phyloP scores from a whole-genome alignment of 208 protist species.

The Strigomonas culicis region DNA sequence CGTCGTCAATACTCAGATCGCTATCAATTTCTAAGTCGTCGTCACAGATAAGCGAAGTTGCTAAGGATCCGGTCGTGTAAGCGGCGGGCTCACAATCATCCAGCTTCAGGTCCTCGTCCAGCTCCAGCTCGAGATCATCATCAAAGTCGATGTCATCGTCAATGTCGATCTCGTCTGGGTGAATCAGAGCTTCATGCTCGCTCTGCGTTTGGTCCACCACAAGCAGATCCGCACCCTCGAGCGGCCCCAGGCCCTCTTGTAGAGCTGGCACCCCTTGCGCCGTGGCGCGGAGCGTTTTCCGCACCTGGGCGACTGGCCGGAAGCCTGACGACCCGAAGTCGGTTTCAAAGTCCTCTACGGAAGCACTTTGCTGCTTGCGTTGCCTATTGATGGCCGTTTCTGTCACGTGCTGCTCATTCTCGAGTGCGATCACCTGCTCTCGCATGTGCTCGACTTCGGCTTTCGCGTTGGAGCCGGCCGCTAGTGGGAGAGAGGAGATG shows the following conservation, averaged over 20 bases:
- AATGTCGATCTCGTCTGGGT: slow-evolving; percentile 20
- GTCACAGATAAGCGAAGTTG: background rate
- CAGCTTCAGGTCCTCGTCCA: slow-evolving; percentile 12
- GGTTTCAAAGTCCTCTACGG: slow-evolving; percentile 11
- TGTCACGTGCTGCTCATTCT: slow-evolving; percentile 44
- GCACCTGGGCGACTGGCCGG: background rate
- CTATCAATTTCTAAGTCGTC: slow-evolving; percentile 9
- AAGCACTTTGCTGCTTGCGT: slow-evolving; percentile 12
- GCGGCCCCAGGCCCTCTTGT: background rate
- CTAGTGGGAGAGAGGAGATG: slow-evolving; percentile 13
- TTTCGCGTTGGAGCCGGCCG: slow-evolving; percentile 1
- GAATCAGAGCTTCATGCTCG: slow-evolving; percentile 5
- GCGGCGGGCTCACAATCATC: slow-evolving; percentile 12
- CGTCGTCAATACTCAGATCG: slow-evolving; percentile 1
- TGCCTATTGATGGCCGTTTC: slow-evolving; percentile 26
- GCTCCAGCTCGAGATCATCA: slow-evolving; percentile 8
- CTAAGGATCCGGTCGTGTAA: background rate
- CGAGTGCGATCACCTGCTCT: slow-evolving; percentile 54
- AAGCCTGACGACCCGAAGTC: slow-evolving; percentile 9
- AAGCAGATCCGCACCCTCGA: background rate
- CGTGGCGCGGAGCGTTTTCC: background rate
- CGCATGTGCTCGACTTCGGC: slow-evolving; percentile 44
- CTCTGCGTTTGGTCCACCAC: background rate
- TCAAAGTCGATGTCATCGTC: slow-evolving; percentile 37
- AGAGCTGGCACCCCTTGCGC: background rate